A percentile compares a stretch with the other conserved stretches of the same genome.
These are phyloP conservation scores for Alternaria gansuensis DNA, from an alignment of 2,329 filamentous ascomycete species.

Conservation along the genomic window DNA sequence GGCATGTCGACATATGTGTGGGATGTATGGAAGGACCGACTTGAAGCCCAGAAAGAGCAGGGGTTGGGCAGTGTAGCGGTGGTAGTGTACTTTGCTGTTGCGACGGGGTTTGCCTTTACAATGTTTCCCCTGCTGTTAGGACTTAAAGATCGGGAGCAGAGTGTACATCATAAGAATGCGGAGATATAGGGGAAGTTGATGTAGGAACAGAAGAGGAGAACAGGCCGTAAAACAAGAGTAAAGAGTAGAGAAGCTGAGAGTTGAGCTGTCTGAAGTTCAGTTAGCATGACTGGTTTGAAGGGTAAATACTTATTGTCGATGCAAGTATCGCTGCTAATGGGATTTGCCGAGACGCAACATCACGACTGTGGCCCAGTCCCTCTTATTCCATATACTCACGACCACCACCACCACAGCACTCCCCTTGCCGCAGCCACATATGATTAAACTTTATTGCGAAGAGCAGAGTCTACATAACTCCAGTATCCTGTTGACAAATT, in stretches of 20 bases:
- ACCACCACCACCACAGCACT: neutral
- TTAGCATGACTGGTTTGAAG: too few relatives aligned
- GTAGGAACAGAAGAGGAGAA: too few relatives aligned
- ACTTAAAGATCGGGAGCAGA: slow-evolving; percentile 13
- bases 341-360: neutral
- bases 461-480: neutral
- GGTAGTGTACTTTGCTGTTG: slow-evolving; percentile 19
- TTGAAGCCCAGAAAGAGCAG: slow-evolving; percentile 12
- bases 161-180: neutral
- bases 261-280: too few relatives aligned
- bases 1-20: slow-evolving; percentile 32
- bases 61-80: slow-evolving; percentile 8
- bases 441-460: neutral
- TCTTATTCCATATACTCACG: neutral
- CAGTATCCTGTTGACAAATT: neutral
- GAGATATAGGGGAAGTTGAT: neutral
- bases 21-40: slow-evolving; percentile 16
- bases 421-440: neutral
- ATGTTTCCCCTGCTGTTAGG: slow-evolving; percentile 22
- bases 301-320: too few relatives aligned
- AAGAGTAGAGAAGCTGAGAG: too few relatives aligned
- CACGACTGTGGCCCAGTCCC: neutral
- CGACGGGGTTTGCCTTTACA: slow-evolving; percentile 20
- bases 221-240: too few relatives aligned
- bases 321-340: too few relatives aligned